Percentiles rank a stretch among this genome's conserved stretches.
phyloP scores from a whole-genome alignment of 345 rosid genomes.

The Alliaria petiolata region DNA sequence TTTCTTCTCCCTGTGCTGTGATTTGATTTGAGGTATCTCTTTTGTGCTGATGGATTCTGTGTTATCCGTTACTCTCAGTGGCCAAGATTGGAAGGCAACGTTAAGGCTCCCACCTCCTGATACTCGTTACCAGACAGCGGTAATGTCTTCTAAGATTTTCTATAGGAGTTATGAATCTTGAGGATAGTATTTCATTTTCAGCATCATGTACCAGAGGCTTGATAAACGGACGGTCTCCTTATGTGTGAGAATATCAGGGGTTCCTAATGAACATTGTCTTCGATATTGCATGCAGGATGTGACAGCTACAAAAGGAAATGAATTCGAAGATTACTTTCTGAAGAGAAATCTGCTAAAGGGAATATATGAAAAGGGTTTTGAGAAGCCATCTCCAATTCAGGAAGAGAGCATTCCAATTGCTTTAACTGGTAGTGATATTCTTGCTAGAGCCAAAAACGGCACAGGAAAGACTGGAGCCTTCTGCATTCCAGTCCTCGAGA shows the following conservation, averaged over 20 bases:
- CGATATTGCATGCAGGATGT: slow-evolving; percentile 64
- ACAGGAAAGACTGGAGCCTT: slow-evolving; percentile 99
- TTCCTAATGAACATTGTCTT: slow-evolving; percentile 32
- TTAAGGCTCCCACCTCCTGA: slow-evolving; percentile 79
- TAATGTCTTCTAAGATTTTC: slow-evolving; percentile 22
- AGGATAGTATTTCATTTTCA: background rate
- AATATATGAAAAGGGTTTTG: slow-evolving; percentile 97
- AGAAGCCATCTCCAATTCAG: slow-evolving; percentile 98
- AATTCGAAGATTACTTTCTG: slow-evolving; percentile 96
- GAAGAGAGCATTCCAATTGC: slow-evolving; percentile 99
- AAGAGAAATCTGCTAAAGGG: slow-evolving; percentile 96
- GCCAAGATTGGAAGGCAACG: slow-evolving; percentile 95
- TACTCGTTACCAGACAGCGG: slow-evolving; percentile 91
- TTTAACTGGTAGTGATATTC: slow-evolving; percentile 97
- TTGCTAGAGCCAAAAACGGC: slow-evolving; percentile 99
- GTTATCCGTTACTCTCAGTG: slow-evolving; percentile 38
- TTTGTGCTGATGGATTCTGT: slow-evolving; percentile 1
- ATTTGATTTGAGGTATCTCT: background rate
- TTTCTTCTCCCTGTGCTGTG: background rate
- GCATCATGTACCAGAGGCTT: slow-evolving; percentile 47
- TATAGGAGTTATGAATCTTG: background rate
- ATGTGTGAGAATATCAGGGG: background rate
- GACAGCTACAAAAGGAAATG: slow-evolving; percentile 98
- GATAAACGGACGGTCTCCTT: no score
- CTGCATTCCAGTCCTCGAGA: slow-evolving; percentile 95